phyloP scores from a whole-genome alignment of 768 basidiomycete species.

The Lentinus tigrinus region DNA sequence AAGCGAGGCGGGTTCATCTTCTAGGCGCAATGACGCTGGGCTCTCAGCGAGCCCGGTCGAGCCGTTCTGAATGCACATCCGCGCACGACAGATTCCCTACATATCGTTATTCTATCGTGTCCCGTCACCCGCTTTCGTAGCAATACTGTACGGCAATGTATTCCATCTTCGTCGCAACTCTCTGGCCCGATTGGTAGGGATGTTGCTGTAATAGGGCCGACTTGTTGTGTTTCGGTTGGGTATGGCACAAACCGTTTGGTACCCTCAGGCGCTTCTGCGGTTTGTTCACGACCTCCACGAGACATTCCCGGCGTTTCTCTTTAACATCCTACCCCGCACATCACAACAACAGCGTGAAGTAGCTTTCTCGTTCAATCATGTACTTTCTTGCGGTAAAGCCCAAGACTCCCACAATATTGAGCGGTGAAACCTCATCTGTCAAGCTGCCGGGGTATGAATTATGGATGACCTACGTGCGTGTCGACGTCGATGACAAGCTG shows the following conservation, averaged over 20 bases:
- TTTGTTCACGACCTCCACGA: no score
- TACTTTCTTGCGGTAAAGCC: background rate
- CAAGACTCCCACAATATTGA: background rate
- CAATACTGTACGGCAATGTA: conserved; percentile 15
- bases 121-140: background rate
- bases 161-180: background rate
- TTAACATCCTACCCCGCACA: background rate
- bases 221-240: background rate
- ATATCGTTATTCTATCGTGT: conserved; percentile 20
- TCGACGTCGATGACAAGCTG: no score
- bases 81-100: conserved; percentile 11
- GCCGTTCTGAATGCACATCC: background rate
- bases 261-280: no score
- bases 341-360: background rate
- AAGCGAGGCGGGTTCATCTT: conserved; percentile 18
- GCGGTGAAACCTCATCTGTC: background rate
- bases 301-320: no score
- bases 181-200: no score
- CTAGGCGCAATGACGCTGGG: conserved; percentile 12
- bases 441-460: conserved; percentile 17
- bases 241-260: no score
- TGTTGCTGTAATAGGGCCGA: no score
- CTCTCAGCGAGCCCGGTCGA: conserved; percentile 7
- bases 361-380: background rate
- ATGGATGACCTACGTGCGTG: conserved; percentile 18